Evolutionary conservation across 192 early-diverging fungal genomes (phyloP).

Genomic region (Lobosporangium transversale): DNA sequence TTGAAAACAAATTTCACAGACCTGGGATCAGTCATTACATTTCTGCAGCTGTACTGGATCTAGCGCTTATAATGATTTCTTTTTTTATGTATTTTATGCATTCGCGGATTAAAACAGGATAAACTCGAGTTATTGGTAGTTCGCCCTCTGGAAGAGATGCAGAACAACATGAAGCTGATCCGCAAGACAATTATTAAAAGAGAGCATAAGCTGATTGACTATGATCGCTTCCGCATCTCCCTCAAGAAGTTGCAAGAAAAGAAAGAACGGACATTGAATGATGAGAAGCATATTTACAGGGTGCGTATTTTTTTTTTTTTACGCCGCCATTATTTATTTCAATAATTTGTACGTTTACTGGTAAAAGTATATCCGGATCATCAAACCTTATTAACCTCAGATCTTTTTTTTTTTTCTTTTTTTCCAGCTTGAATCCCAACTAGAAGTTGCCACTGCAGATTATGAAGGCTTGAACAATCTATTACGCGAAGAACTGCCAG

Average conservation of each 20-base stretch:
- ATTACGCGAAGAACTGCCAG: constrained; percentile 82
- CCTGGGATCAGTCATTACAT: too few relatives aligned
- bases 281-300: constrained; percentile 76
- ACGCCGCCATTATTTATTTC: too few relatives aligned
- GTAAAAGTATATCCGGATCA: too few relatives aligned
- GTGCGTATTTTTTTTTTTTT: constrained; percentile 21
- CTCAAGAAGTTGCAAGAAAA: constrained; percentile 82
- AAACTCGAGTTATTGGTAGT: constrained; percentile 82
- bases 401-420: neutral
- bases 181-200: constrained; percentile 89
- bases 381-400: neutral
- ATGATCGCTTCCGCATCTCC: constrained; percentile 80
- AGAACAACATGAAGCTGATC: constrained; percentile 79
- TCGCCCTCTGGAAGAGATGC: constrained; percentile 79
- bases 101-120: constrained; percentile 43
- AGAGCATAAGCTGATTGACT: constrained; percentile 92
- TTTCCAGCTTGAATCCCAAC: constrained; percentile 68
- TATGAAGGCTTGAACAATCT: constrained; percentile 87
- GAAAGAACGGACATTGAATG: constrained; percentile 65
- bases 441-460: constrained; percentile 85
- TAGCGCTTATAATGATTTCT: neutral
- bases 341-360: too few relatives aligned
- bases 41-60: too few relatives aligned
- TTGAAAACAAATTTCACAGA: too few relatives aligned
- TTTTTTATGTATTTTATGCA: neutral